Evolutionary conservation across 352 stramenopile species (phyloP).

Genomic region (Thalassiosira mediterranea): DNA sequence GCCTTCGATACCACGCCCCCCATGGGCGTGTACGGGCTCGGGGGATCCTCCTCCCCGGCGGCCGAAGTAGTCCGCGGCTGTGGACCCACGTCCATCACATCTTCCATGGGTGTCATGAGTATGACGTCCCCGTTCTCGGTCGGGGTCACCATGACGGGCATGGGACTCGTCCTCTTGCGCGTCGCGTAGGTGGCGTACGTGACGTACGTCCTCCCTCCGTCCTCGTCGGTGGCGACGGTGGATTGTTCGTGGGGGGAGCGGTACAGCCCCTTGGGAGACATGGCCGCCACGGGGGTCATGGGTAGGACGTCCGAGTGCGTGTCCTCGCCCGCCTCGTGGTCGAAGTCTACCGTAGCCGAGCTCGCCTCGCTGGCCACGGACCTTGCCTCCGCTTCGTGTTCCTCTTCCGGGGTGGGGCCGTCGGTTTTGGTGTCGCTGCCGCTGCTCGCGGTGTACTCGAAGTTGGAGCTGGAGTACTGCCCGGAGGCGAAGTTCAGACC

Average conservation of each 20-base stretch:
- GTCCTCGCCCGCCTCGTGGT: background rate
- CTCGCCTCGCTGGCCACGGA: background rate
- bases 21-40: too few relatives aligned
- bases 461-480: background rate
- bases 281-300: too few relatives aligned
- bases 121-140: constrained; percentile 39
- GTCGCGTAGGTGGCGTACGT: constrained; percentile 10
- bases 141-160: constrained; percentile 23
- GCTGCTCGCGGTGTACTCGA: background rate
- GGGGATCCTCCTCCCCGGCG: background rate
- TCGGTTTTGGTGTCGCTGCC: too few relatives aligned
- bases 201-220: background rate
- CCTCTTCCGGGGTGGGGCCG: too few relatives aligned
- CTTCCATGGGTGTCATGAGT: constrained; percentile 20
- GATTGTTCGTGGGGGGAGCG: background rate
- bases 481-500: background rate
- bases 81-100: constrained; percentile 3
- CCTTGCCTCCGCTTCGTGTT: background rate
- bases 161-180: background rate
- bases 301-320: background rate
- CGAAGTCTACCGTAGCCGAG: background rate
- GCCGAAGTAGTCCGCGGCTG: background rate
- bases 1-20: background rate
- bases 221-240: background rate
- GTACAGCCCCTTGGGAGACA: background rate